Percentiles rank a stretch among this genome's conserved stretches.
Evolutionary conservation across 2,329 filamentous ascomycete species (phyloP).

Genomic region (Phyllosticta paracitricarpa): DNA sequence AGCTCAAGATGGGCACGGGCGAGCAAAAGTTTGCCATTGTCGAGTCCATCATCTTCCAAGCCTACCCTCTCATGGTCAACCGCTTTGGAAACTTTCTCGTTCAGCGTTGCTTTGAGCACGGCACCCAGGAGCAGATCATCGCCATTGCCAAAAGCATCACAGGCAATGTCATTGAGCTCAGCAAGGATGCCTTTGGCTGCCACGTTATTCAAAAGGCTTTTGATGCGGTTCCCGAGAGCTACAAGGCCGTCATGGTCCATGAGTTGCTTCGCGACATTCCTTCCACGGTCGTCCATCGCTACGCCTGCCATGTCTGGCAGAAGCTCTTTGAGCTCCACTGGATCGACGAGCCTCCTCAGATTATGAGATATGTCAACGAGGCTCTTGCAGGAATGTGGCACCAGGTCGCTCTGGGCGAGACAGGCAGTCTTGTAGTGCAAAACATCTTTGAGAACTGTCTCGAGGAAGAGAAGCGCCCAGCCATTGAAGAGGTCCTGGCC

Average conservation of each 20-base stretch:
- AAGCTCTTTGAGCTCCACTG: conserved; percentile 97
- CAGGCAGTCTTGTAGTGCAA: conserved; percentile 93
- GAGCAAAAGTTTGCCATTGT: conserved; percentile 98
- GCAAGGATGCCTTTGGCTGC: conserved; percentile 97
- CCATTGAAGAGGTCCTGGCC: conserved; percentile 88
- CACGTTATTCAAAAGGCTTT: conserved; percentile 99
- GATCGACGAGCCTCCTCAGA: conserved; percentile 88
- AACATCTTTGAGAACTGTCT: conserved; percentile 99
- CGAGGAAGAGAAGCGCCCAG: conserved; percentile 97
- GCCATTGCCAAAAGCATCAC: conserved; percentile 91
- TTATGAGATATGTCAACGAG: conserved; percentile 98
- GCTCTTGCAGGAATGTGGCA: conserved; percentile 96
- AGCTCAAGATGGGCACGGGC: conserved; percentile 88
- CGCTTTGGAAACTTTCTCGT: conserved; percentile 98
- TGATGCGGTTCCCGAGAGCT: conserved; percentile 92
- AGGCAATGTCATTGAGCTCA: conserved; percentile 85
- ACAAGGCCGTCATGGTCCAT: conserved; percentile 98
- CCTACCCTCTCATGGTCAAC: conserved; percentile 94
- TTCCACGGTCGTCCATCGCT: conserved; percentile 95
- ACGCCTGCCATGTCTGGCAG: conserved; percentile 98
- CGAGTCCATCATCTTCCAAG: conserved; percentile 88
- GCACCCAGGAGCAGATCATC: conserved; percentile 86
- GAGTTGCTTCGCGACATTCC: conserved; percentile 90
- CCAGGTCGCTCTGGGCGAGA: conserved; percentile 93
- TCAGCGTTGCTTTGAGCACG: conserved; percentile 97